phyloP scores from a whole-genome alignment of 352 stramenopile genomes.

The Globisporangium polare region DNA sequence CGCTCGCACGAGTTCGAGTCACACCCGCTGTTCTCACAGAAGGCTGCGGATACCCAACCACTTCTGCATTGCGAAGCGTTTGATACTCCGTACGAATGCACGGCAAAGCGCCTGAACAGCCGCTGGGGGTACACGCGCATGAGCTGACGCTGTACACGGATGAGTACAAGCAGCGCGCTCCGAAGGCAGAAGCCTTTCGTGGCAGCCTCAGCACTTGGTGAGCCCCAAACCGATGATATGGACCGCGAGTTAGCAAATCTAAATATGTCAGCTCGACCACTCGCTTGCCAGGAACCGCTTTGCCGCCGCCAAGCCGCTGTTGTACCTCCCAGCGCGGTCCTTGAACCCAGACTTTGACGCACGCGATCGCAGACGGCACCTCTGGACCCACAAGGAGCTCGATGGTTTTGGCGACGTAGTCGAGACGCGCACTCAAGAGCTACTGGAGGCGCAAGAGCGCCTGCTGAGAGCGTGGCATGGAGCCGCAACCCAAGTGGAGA shows the following conservation, averaged over 20 bases:
- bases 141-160: conserved; percentile 39
- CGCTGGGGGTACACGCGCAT: conserved; percentile 17
- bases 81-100: background rate
- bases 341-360: conserved; percentile 38
- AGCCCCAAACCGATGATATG: background rate
- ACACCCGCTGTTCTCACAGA: background rate
- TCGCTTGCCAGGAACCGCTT: conserved; percentile 26
- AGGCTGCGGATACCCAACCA: too few species aligned
- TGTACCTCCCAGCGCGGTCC: conserved; percentile 49
- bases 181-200: conserved; percentile 13
- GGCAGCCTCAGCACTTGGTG: conserved; percentile 25
- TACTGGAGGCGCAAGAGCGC: conserved; percentile 33
- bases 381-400: conserved; percentile 50
- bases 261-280: background rate
- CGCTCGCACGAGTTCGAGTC: background rate
- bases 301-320: conserved; percentile 19
- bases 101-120: too few species aligned
- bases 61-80: too few species aligned
- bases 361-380: conserved; percentile 24
- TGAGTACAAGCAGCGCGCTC: conserved; percentile 25
- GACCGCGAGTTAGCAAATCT: background rate
- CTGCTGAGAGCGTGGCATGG: conserved; percentile 36
- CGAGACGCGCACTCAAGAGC: conserved; percentile 25
- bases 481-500: conserved; percentile 37
- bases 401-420: conserved; percentile 34